Evolutionary conservation across 2,329 filamentous ascomycete genomes (phyloP), one percentile per base, ranked within the genome.

Genomic region (Macrophomina tecta): DNA sequence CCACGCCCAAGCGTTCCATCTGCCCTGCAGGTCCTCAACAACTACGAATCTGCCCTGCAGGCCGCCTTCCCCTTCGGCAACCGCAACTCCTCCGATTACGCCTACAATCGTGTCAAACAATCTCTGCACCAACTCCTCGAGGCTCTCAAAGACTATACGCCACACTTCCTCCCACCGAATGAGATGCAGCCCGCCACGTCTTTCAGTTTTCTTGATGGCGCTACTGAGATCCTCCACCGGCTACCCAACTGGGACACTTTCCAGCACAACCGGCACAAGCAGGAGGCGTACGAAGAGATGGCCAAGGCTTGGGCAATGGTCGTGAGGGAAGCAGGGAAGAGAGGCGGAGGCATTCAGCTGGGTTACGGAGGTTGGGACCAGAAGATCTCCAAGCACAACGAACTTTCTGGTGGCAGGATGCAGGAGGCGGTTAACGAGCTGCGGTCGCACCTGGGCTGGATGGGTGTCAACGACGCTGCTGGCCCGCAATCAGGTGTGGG

Each of bases 231-330:
- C 66, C 91, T 98, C 66, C 94, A 99, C 78, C 86, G 89, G 46
- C 84, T 99, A 51, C 95, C 95, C 3, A 88, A 97, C 74, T 99
- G 94, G 93, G 91, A 95, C 72, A 92, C 89, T 52, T 91, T 91
- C 68, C 89, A 92, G 69, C 91, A 97, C 81, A 94, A 94, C 71
- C 87, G 97, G 73, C 92, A 97, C 82, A 97, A 97, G 79, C 91
- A 97, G 71, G 93, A 93, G 70, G 94, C 94, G 6, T 99, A 99
- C 76, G 94, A 99, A 74, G 95, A 98, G 76, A 94, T 99, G 70
- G 90, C 92, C 32, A 93, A 91, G 74, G 95, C 95, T 1, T 99
- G 95, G 95, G 90, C 92, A 16, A 79, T 96, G 71, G 94, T 97
- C 60, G 91, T 99, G 72, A 90, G 90, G 69, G 95, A 99, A 79